These are phyloP conservation scores for Aspergillus niger DNA, from an alignment of 2,329 filamentous ascomycete genomes.

Conservation along the genomic window DNA sequence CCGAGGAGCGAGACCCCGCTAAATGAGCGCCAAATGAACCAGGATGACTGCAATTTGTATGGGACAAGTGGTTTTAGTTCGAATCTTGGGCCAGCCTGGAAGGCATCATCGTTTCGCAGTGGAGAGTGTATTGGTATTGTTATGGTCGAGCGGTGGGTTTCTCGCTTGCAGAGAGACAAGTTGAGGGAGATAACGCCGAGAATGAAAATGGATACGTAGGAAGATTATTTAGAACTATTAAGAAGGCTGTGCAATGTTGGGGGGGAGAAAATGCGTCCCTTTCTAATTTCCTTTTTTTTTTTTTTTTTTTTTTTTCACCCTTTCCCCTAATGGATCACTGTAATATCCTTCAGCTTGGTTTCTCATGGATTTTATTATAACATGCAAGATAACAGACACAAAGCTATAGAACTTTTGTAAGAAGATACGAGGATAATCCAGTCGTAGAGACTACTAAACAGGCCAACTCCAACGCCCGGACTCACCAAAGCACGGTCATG, in stretches of 20 bases:
- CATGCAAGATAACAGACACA: neutral
- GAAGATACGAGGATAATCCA: no score
- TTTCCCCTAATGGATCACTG: neutral
- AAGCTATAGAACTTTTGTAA: no score
- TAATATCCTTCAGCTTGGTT: neutral
- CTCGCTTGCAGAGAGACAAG: neutral
- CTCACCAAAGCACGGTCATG: slow-evolving; percentile 7
- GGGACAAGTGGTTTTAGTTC: neutral
- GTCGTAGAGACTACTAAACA: neutral
- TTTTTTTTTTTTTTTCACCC: neutral
- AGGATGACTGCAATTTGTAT: neutral
- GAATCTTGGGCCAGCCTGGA: slow-evolving; percentile 1
- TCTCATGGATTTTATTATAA: neutral
- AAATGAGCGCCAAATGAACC: neutral
- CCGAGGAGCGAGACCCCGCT: neutral
- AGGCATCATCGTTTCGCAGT: slow-evolving; percentile 17
- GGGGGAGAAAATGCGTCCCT: neutral
- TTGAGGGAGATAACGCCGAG: neutral
- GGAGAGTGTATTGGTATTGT: slow-evolving; percentile 11
- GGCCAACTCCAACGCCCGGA: neutral
- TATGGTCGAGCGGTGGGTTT: slow-evolving; percentile 1
- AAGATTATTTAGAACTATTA: neutral
- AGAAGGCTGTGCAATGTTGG: neutral
- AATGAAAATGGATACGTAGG: neutral
- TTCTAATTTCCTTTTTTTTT: neutral